Conservation (phyloP, 371 early-diverging fungal species). For the Paraphysoderma sedebokerense region DNA sequence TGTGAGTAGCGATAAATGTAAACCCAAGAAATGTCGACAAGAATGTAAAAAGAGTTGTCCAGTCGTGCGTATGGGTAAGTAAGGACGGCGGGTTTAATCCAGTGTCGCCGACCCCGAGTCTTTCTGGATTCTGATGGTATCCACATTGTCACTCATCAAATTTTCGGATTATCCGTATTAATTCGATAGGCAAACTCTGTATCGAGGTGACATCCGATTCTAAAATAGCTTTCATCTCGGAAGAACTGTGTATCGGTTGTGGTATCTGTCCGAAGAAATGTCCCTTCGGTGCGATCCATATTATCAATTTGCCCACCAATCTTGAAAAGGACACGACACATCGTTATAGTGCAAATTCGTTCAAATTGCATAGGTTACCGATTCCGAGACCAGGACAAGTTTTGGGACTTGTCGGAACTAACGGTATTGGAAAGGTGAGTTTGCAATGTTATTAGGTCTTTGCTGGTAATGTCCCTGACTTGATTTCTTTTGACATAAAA, state of each 20-base stretch:
- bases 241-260: conserved; percentile 98
- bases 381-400: conserved; percentile 96
- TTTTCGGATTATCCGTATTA: conserved; percentile 1
- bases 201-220: conserved; percentile 73
- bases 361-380: conserved; percentile 98
- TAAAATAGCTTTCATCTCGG: conserved; percentile 88
- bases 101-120: neutral
- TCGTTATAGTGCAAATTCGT: conserved; percentile 95
- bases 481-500: too few relatives aligned
- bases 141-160: neutral
- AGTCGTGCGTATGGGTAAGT: conserved; percentile 60
- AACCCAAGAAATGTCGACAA: conserved; percentile 97
- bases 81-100: neutral
- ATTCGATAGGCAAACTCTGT: conserved; percentile 76
- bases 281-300: conserved; percentile 96
- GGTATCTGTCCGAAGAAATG: conserved; percentile 99
- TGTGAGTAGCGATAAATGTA: conserved; percentile 94
- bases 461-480: neutral
- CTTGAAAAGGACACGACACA: conserved; percentile 93
- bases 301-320: conserved; percentile 98
- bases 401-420: conserved; percentile 97
- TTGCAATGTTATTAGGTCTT: neutral
- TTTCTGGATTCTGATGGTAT: neutral
- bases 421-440: conserved; percentile 95
- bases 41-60: conserved; percentile 92